A percentile compares a stretch with the other conserved stretches of the same genome.
Conservation (phyloP, 2,329 filamentous ascomycete species). For the Colletotrichum ledebouriae region DNA sequence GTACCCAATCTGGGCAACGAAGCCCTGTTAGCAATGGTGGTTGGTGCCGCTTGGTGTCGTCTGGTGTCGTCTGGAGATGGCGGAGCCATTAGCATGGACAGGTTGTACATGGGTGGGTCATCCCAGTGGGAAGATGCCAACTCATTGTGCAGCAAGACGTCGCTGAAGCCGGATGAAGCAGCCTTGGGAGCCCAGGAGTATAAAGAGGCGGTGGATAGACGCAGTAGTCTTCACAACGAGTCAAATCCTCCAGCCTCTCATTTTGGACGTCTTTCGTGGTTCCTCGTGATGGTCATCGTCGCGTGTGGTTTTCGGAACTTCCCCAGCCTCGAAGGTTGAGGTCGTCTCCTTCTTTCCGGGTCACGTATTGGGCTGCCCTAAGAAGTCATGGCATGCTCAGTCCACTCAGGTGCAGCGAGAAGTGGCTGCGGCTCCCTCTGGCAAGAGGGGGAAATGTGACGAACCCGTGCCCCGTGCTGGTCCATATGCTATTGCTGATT, state of each 20-base stretch:
- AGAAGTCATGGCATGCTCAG: conserved; percentile 23
- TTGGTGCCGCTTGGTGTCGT: conserved; percentile 23
- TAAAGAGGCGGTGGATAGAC: conserved; percentile 42
- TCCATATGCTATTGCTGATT: conserved; percentile 24
- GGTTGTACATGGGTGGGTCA: conserved; percentile 43
- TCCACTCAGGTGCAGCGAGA: conserved; percentile 29
- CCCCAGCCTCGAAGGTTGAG: conserved; percentile 37
- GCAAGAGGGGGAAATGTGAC: conserved; percentile 38
- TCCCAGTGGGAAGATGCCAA: conserved; percentile 43
- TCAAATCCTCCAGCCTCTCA: not conserved
- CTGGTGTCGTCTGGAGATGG: conserved; percentile 26
- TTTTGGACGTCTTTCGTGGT: not conserved
- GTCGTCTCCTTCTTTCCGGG: conserved; percentile 13
- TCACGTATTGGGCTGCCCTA: conserved; percentile 25
- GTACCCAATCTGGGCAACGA: conserved; percentile 21
- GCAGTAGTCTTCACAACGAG: conserved; percentile 7
- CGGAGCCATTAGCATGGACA: conserved; percentile 41
- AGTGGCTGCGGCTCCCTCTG: conserved; percentile 39
- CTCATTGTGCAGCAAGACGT: conserved; percentile 44
- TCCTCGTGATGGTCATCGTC: conserved; percentile 1
- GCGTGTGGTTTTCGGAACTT: conserved; percentile 1
- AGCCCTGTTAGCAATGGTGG: conserved; percentile 25
- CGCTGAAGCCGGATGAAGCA: conserved; percentile 41
- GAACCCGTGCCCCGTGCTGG: conserved; percentile 44
- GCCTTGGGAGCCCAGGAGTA: conserved; percentile 23